phyloP scores from a whole-genome alignment of 148 eudicot species.

The Chenopodium album region DNA sequence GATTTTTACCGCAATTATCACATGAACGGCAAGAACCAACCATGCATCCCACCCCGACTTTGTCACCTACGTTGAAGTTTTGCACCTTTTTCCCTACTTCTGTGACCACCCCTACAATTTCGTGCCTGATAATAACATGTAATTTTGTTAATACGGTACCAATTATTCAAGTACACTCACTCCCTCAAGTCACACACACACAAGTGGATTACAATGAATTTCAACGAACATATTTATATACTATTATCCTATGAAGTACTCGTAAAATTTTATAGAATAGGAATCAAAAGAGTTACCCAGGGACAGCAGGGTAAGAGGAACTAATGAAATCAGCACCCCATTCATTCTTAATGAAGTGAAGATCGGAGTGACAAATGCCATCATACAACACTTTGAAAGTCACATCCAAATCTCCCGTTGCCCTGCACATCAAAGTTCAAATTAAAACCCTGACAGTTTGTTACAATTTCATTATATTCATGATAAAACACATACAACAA shows the following conservation, averaged over 20 bases:
- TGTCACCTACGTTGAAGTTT: constrained; percentile 35
- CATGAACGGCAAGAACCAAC: too few relatives aligned
- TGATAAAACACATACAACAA: too few relatives aligned
- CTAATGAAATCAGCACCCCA: constrained; percentile 27
- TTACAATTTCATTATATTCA: background rate
- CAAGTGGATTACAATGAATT: too few relatives aligned
- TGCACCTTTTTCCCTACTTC: constrained; percentile 35
- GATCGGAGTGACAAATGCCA: constrained; percentile 41
- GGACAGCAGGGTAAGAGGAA: constrained; percentile 33
- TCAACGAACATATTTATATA: too few relatives aligned
- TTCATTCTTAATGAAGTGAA: constrained; percentile 41
- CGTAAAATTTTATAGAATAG: background rate
- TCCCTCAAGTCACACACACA: too few relatives aligned
- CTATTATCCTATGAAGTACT: too few relatives aligned
- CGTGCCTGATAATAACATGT: constrained; percentile 34
- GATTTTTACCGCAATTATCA: too few relatives aligned
- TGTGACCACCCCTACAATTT: constrained; percentile 30
- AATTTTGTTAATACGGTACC: too few relatives aligned
- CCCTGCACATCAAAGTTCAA: constrained; percentile 25
- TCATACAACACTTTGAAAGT: constrained; percentile 12
- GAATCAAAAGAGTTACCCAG: constrained; percentile 31
- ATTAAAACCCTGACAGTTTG: constrained; percentile 2
- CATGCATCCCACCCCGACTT: constrained; percentile 38
- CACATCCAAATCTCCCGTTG: constrained; percentile 41
- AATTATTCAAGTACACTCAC: too few relatives aligned